Evolutionary conservation across 1,139 yeast species (phyloP).

Genomic region (Petasospora rhodanensis): DNA sequence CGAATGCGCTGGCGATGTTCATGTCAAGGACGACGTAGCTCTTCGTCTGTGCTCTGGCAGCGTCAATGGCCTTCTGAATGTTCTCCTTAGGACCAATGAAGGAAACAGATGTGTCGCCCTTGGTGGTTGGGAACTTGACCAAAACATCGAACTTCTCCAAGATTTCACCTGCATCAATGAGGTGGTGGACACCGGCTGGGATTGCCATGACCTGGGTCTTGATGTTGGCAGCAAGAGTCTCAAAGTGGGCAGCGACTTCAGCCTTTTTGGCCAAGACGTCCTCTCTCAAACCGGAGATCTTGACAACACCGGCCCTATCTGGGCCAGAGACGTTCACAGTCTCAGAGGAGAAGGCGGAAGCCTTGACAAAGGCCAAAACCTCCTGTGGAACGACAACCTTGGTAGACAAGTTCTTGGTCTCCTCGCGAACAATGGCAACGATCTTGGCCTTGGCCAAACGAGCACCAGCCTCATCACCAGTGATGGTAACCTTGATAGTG

Average conservation of each 20-base stretch:
- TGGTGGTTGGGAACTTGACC: slow-evolving; percentile 51
- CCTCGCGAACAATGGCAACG: slow-evolving; percentile 67
- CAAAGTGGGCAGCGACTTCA: slow-evolving; percentile 44
- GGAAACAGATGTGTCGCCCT: slow-evolving; percentile 43
- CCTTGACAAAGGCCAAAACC: slow-evolving; percentile 50
- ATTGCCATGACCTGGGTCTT: slow-evolving; percentile 40
- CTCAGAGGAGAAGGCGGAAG: slow-evolving; percentile 23
- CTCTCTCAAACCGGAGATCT: slow-evolving; percentile 62
- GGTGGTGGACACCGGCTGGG: slow-evolving; percentile 48
- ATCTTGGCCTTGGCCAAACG: slow-evolving; percentile 69
- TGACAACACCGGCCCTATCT: slow-evolving; percentile 27
- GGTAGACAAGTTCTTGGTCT: slow-evolving; percentile 55
- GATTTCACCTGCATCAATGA: slow-evolving; percentile 40
- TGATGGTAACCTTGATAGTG: slow-evolving; percentile 57
- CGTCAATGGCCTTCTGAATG: slow-evolving; percentile 56
- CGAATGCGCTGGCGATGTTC: slow-evolving; percentile 85
- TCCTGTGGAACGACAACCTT: slow-evolving; percentile 44
- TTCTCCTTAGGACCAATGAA: slow-evolving; percentile 61
- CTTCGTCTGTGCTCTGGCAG: slow-evolving; percentile 48
- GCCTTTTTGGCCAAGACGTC: slow-evolving; percentile 46
- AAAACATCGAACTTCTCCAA: slow-evolving; percentile 58
- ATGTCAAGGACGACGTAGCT: slow-evolving; percentile 59
- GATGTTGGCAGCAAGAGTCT: slow-evolving; percentile 40
- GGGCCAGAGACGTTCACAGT: slow-evolving; percentile 31
- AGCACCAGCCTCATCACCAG: slow-evolving; percentile 86